Base-by-base conservation (phyloP, 2,329 filamentous ascomycete species). In the Colletotrichum spaethianum region DNA sequence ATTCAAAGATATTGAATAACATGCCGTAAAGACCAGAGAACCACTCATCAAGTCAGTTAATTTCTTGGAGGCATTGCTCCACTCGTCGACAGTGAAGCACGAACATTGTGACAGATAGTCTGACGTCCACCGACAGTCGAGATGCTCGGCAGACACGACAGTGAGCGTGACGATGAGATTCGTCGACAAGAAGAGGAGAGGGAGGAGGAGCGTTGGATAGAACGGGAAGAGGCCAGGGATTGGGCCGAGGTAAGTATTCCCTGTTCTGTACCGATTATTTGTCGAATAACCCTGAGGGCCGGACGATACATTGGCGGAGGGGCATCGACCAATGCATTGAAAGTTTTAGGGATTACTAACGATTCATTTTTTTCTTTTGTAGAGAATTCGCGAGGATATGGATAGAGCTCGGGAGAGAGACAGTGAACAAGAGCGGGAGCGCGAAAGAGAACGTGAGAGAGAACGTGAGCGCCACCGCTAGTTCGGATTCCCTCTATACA, bases 41-140 rank as follows among this genome's bases (percentile, higher is more conserved):
- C 18, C 4, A 23, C 9, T 5, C 18, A 14, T 3, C 18, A 5
- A 16, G 31, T 23, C 6, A 8, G 11, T 6, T 18, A 2, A 18
- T 2, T 2, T 3, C 12, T 26, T 12, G 12, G 6, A 11, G n/a
- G 12, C 2, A 2, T 16, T 9, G 0, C 3, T 16, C 1, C 12
- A 16, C n/a, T 16, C 20, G 1, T 12, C 28, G 28, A 33, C 11
- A n/a, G 18, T 7, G 28, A 0, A 6, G 11, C 11, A 18, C 11
- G 7, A 55, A 4, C 6, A 5, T 12, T n/a, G 3, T 2, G 14
- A n/a, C 0, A 56, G 5, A 56, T n/a, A 40, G 2, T 5, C 31
- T 36, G 33, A 23, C 1, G 1, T 16, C 9, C 8, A 9, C 1
- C 6, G 7, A 14, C n/a, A 8, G 20, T n/a, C n/a, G 18, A 16